These are phyloP conservation scores for Massarina eburnea DNA, from an alignment of 2,329 filamentous ascomycete genomes.

Conservation along the genomic window DNA sequence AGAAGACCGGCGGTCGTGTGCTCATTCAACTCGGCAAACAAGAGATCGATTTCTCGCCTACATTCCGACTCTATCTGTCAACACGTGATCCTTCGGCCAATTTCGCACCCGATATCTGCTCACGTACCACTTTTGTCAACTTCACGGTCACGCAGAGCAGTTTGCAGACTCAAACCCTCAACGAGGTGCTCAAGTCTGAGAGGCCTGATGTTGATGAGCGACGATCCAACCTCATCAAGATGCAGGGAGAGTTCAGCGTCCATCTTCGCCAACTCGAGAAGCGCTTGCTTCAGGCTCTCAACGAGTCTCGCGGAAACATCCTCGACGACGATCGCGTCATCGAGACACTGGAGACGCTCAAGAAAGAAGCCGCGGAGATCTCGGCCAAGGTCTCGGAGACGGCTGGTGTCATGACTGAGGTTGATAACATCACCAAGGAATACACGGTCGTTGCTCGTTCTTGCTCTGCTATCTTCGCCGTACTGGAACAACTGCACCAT, in stretches of 20 bases:
- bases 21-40: slow-evolving; percentile 98
- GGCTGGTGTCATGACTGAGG: slow-evolving; percentile 96
- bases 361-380: slow-evolving; percentile 96
- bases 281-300: slow-evolving; percentile 87
- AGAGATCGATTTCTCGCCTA: slow-evolving; percentile 97
- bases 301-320: slow-evolving; percentile 96
- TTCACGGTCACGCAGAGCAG: slow-evolving; percentile 99
- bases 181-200: slow-evolving; percentile 96
- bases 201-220: slow-evolving; percentile 96
- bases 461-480: slow-evolving; percentile 95
- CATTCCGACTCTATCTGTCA: slow-evolving; percentile 92
- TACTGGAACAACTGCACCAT: slow-evolving; percentile 95
- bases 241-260: slow-evolving; percentile 99
- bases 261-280: slow-evolving; percentile 95
- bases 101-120: slow-evolving; percentile 96
- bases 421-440: slow-evolving; percentile 91
- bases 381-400: slow-evolving; percentile 95
- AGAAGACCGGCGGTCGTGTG: slow-evolving; percentile 95
- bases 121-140: slow-evolving; percentile 97
- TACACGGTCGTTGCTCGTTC: slow-evolving; percentile 92
- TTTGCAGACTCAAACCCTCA: slow-evolving; percentile 95
- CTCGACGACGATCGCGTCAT: slow-evolving; percentile 98
- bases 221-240: slow-evolving; percentile 94
- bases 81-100: slow-evolving; percentile 94
- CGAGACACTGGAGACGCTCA: slow-evolving; percentile 93